Percentiles rank a stretch among this genome's conserved stretches.
Conservation (phyloP, 2,329 filamentous ascomycete genomes). For the Phyllosticta citriasiana region DNA sequence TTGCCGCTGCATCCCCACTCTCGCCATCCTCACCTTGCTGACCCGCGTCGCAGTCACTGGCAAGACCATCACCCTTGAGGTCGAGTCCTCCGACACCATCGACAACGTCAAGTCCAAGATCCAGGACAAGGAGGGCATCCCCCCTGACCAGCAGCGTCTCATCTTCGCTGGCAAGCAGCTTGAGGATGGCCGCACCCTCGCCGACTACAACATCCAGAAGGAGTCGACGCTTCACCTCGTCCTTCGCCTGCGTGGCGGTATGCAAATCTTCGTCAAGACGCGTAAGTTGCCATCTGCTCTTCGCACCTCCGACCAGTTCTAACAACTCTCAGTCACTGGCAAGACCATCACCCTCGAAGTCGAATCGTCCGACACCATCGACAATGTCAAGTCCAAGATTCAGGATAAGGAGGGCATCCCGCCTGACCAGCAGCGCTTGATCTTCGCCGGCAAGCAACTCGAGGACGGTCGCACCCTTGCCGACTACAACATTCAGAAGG, state of each 20-base stretch:
- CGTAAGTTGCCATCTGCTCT: constrained; percentile 20
- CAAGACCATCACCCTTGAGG: constrained; percentile 59
- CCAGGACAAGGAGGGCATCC: constrained; percentile 95
- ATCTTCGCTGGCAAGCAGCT: constrained; percentile 97
- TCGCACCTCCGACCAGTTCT: constrained; percentile 19
- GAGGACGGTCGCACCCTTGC: constrained; percentile 47
- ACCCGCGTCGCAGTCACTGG: constrained; percentile 44
- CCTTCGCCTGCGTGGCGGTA: constrained; percentile 58
- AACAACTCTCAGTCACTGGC: constrained; percentile 40
- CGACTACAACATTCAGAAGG: constrained; percentile 49
- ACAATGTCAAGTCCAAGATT: constrained; percentile 36
- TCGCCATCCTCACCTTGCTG: constrained; percentile 21
- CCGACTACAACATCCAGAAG: constrained; percentile 95
- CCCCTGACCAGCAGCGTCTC: constrained; percentile 90
- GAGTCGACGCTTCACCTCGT: constrained; percentile 63
- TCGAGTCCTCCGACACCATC: constrained; percentile 73
- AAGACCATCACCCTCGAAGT: constrained; percentile 43
- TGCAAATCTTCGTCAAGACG: constrained; percentile 56
- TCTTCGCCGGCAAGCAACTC: constrained; percentile 49
- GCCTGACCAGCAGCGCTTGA: constrained; percentile 48
- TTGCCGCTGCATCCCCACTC: constrained; percentile 29
- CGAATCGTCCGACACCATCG: constrained; percentile 30
- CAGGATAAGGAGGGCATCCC: constrained; percentile 52
- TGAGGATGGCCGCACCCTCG: constrained; percentile 84
- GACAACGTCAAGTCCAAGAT: constrained; percentile 97